Evolutionary conservation across 768 basidiomycete genomes (phyloP), one percentile per base, ranked within the genome.

Genomic region (Agrocybe praecox): DNA sequence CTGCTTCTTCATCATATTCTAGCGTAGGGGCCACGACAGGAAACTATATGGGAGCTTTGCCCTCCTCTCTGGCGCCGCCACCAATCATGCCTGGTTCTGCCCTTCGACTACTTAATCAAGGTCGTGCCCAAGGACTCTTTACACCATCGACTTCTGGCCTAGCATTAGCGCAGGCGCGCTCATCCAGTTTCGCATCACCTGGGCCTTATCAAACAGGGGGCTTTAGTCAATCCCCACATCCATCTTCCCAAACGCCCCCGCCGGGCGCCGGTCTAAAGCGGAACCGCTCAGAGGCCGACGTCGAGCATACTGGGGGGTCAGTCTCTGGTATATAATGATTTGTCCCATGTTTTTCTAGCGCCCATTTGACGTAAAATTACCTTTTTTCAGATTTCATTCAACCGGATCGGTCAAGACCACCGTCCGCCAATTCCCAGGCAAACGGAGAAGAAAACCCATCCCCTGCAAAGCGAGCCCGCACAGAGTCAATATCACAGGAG

Each of bases 21-120:
- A 80, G 78, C 62, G 67, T 84, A 45, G 77, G 76, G n/a, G 65
- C 73, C 24, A 65, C 36, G n/a, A 14, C 77, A 47, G 76, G 74
- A 33, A 74, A 75, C 55, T 85, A 84, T 64, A 67, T 77, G 49
- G 61, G 71, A 36, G 42, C 63, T 12, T 69, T 80, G 59, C 80
- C 79, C 58, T 86, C 79, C 60, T 79, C 68, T 70, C 80, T 93
- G 55, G 88, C 88, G 2, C 87, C 91, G n/a, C 82, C 90, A 26
- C 89, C 91, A 42, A 93, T 93, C 67, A 87, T 92, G 86, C 91
- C 91, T 32, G 91, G 91, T 47, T 92, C 91, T 44, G 91, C 91
- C 23, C 84, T 93, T 49, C 87, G 90, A 52, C 80, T 93, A 44
- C 79, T 93, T 45, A 89, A 92, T 67, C 91, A 93, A 79, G 90